These are phyloP conservation scores for Apophysomyces ossiformis DNA, from an alignment of 371 early-diverging fungal genomes.

Conservation along the genomic window DNA sequence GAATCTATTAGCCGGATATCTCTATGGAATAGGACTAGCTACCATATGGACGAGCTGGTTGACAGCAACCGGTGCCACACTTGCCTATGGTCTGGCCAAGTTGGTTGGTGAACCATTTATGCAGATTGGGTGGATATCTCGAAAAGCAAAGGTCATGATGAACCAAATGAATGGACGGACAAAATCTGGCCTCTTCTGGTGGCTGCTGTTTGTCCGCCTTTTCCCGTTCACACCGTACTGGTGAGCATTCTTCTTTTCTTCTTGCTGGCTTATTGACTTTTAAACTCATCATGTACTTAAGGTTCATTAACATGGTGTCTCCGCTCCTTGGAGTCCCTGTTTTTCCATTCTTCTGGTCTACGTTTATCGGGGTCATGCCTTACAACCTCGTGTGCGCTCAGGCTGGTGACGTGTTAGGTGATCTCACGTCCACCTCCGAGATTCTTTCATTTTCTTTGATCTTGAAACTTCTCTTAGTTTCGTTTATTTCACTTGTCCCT, in stretches of 20 bases:
- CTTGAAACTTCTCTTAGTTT: conserved; percentile 47
- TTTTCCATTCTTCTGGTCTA: conserved; percentile 53
- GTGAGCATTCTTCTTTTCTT: conserved; percentile 17
- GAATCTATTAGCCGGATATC: conserved; percentile 48
- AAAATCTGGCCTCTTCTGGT: conserved; percentile 48
- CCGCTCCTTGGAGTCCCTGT: conserved; percentile 50
- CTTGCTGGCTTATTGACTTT: not conserved
- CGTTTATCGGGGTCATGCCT: conserved; percentile 51
- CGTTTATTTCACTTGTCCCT: conserved; percentile 48
- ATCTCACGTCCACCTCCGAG: conserved; percentile 53
- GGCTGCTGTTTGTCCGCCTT: conserved; percentile 49
- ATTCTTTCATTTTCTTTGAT: conserved; percentile 45
- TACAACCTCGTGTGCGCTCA: conserved; percentile 55
- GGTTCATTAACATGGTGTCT: conserved; percentile 54
- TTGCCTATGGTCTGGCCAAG: conserved; percentile 46
- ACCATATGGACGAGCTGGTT: conserved; percentile 48
- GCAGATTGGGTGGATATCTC: conserved; percentile 45
- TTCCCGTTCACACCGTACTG: conserved; percentile 60
- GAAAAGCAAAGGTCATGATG: conserved; percentile 33
- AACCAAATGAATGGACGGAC: conserved; percentile 38
- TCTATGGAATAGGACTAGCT: conserved; percentile 44
- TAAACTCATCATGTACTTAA: conserved; percentile 11
- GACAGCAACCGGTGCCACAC: conserved; percentile 49
- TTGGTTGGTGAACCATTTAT: conserved; percentile 53
- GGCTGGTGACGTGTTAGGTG: conserved; percentile 52